Evolutionary conservation across 2,329 filamentous ascomycete species (phyloP).

Genomic region (Exophiala spinifera): DNA sequence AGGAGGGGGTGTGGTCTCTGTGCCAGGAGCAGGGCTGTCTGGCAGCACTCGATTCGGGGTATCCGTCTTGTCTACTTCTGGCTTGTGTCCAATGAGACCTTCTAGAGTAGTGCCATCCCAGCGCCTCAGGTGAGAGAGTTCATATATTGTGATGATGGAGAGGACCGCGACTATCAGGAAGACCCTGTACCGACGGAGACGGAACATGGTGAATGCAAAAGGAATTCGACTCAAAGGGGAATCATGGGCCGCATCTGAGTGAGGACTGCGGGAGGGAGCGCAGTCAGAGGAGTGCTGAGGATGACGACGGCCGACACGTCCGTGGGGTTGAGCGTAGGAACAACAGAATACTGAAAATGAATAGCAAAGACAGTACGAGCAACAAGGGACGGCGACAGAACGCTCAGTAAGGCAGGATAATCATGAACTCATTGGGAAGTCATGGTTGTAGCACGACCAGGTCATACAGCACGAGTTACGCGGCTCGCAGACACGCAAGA

Average conservation of each 20-base stretch:
- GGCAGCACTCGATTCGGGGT: constrained; percentile 6
- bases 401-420: no score
- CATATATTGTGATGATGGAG: constrained; percentile 47
- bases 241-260: constrained; percentile 13
- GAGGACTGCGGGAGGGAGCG: not conserved
- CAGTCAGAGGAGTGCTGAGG: not conserved
- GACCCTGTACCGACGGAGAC: constrained; percentile 48
- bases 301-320: not conserved
- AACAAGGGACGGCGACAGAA: not conserved
- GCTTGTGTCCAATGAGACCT: constrained; percentile 15
- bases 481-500: not conserved
- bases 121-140: constrained; percentile 48
- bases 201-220: constrained; percentile 39
- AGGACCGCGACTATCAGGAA: constrained; percentile 46
- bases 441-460: not conserved
- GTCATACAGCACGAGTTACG: not conserved
- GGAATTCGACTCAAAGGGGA: not conserved
- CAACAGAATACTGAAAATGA: not conserved
- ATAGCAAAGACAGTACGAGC: not conserved
- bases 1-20: not conserved
- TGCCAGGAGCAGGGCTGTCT: not conserved
- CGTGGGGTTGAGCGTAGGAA: not conserved
- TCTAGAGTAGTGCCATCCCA: constrained; percentile 30
- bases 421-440: no score
- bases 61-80: constrained; percentile 1